phyloP scores from a whole-genome alignment of 2,329 filamentous ascomycete species.

The Verticillium nonalfalfae region DNA sequence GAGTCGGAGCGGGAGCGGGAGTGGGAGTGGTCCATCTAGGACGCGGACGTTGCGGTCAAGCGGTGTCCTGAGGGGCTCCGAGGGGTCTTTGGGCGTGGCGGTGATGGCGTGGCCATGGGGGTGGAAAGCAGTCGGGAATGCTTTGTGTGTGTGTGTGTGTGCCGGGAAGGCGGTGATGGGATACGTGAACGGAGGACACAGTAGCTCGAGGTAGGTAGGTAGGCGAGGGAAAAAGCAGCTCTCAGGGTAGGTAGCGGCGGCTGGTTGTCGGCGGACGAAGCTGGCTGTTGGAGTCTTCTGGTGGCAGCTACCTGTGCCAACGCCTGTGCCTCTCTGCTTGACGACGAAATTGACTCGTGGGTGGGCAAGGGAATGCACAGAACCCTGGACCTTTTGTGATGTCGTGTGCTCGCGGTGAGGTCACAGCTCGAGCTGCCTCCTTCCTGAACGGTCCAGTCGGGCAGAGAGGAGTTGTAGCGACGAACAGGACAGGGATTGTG shows the following conservation, averaged over 20 bases:
- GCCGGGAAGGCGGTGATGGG: not conserved
- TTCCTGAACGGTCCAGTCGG: not conserved
- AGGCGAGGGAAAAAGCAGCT: not conserved
- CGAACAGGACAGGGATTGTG: not conserved
- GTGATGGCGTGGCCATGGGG: not conserved
- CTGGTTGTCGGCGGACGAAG: not conserved
- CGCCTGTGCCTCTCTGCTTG: not conserved
- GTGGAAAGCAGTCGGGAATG: not conserved
- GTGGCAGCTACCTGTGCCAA: not conserved
- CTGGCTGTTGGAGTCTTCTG: not conserved
- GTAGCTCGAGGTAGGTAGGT: not conserved
- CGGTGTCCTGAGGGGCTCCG: not conserved
- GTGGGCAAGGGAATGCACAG: not conserved
- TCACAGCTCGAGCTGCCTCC: not conserved
- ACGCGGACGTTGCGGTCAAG: not conserved
- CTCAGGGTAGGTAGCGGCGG: not conserved
- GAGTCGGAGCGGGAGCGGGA: constrained; percentile 2
- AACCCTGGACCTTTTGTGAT: not conserved
- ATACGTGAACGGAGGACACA: not conserved
- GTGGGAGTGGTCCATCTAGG: constrained; percentile 2
- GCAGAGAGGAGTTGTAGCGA: too few species aligned
- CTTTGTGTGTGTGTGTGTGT: not conserved
- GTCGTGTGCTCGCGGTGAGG: not conserved
- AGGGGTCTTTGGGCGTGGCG: not conserved
- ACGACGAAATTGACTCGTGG: not conserved